phyloP scores from a whole-genome alignment of 805 yeast species.

The Zygoascus biomembranicola region DNA sequence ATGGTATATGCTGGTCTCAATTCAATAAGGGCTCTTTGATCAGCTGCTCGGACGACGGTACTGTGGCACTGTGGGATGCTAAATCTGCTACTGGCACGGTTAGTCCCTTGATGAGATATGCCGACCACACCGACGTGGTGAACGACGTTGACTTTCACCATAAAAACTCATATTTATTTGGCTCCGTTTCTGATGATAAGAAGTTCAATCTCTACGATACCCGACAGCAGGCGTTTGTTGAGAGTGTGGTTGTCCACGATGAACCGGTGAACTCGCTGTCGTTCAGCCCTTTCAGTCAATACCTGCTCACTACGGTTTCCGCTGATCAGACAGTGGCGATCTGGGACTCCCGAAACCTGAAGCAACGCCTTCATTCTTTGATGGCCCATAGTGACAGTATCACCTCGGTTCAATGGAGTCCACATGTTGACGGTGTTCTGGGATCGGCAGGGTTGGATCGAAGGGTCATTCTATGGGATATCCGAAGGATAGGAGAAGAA shows the following conservation, averaged over 20 bases:
- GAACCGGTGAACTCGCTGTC: slow-evolving; percentile 62
- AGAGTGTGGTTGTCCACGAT: slow-evolving; percentile 37
- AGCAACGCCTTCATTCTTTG: slow-evolving; percentile 51
- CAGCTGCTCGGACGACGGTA: slow-evolving; percentile 59
- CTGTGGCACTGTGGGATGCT: slow-evolving; percentile 66
- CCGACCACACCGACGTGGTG: slow-evolving; percentile 26
- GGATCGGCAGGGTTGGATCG: slow-evolving; percentile 60
- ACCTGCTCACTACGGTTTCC: slow-evolving; percentile 67
- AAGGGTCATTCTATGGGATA: slow-evolving; percentile 68
- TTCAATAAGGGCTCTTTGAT: slow-evolving; percentile 36
- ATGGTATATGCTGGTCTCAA: slow-evolving; percentile 61
- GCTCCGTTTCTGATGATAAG: slow-evolving; percentile 64
- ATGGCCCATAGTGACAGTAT: slow-evolving; percentile 58
- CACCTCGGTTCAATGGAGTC: slow-evolving; percentile 47
- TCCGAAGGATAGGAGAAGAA: slow-evolving; percentile 45
- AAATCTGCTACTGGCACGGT: slow-evolving; percentile 19
- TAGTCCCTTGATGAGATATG: slow-evolving; percentile 3
- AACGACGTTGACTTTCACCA: slow-evolving; percentile 61
- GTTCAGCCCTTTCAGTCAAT: slow-evolving; percentile 48
- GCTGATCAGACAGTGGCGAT: slow-evolving; percentile 64
- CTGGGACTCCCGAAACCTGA: slow-evolving; percentile 65
- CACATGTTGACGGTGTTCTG: slow-evolving; percentile 41
- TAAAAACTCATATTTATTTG: slow-evolving; percentile 41
- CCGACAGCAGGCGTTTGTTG: slow-evolving; percentile 33
- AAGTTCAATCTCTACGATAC: slow-evolving; percentile 54